Conservation (phyloP, 257 asterid species). For the Plantago major region DNA sequence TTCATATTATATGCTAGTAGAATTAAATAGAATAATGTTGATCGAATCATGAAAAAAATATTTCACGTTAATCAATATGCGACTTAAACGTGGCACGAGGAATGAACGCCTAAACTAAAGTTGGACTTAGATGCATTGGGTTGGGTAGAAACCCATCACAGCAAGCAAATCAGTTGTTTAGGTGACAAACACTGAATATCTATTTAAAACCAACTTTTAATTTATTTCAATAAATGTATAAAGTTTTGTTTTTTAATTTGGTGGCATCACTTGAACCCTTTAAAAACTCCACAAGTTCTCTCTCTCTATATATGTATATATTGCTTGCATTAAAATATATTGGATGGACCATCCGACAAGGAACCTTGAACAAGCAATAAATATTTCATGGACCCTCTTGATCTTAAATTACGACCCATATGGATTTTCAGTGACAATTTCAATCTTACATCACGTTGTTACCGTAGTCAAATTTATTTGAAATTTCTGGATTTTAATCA, state of each 20-base stretch:
- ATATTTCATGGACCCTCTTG: conserved; percentile 17
- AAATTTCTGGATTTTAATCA: too few species aligned
- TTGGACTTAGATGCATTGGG: conserved; percentile 24
- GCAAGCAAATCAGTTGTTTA: conserved; percentile 62
- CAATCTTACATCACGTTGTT: too few species aligned
- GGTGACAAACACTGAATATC: conserved; percentile 23
- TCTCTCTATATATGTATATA: conserved; percentile 13
- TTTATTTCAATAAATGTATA: background rate
- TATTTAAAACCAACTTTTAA: conserved; percentile 2
- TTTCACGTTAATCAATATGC: background rate
- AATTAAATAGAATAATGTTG: background rate
- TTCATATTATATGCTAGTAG: too few species aligned
- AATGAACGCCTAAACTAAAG: conserved; percentile 14
- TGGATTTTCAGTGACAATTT: background rate
- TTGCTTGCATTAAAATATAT: background rate
- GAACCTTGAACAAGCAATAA: conserved; percentile 34
- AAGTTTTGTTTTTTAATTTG: background rate
- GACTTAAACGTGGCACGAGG: conserved; percentile 16
- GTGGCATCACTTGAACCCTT: conserved; percentile 34
- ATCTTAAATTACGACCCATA: background rate
- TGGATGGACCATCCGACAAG: conserved; percentile 33
- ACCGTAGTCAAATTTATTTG: too few species aligned
- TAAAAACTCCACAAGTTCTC: conserved; percentile 17
- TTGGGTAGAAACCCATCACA: conserved; percentile 52
- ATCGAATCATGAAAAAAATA: conserved; percentile 10